Evolutionary conservation across 208 protist species (phyloP).

Genomic region (Crithidia thermophila): DNA sequence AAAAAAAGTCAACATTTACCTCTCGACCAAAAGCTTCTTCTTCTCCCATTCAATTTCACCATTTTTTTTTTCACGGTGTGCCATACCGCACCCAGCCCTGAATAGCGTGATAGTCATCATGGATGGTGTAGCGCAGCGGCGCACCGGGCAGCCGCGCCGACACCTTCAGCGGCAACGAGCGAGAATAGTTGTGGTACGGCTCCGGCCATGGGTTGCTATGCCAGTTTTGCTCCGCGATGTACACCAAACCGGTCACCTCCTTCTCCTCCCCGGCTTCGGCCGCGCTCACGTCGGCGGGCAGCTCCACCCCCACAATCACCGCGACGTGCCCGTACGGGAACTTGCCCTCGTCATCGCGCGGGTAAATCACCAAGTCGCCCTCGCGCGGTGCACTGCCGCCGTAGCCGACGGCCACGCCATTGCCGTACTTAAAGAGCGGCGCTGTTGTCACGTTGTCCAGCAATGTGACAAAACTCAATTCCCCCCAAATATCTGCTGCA

Average conservation of each 20-base stretch:
- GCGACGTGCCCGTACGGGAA: slow-evolving; percentile 84
- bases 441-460: slow-evolving; percentile 31
- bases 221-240: slow-evolving; percentile 90
- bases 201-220: slow-evolving; percentile 57
- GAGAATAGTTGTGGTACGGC: slow-evolving; percentile 74
- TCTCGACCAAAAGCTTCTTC: not conserved
- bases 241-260: too few relatives aligned
- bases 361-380: slow-evolving; percentile 80
- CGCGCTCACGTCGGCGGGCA: not conserved
- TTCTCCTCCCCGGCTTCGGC: not conserved
- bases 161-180: slow-evolving; percentile 24
- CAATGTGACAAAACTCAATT: slow-evolving; percentile 31
- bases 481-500: slow-evolving; percentile 78
- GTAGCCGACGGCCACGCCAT: slow-evolving; percentile 19
- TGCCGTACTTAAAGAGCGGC: slow-evolving; percentile 57
- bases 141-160: not conserved
- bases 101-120: slow-evolving; percentile 29
- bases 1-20: slow-evolving; percentile 3
- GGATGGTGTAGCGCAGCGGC: slow-evolving; percentile 22
- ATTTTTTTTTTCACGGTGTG: not conserved
- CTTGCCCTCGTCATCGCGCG: slow-evolving; percentile 21
- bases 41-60: not conserved
- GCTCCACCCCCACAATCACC: slow-evolving; percentile 60
- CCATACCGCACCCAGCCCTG: slow-evolving; percentile 48
- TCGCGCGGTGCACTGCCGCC: slow-evolving; percentile 40